Base-by-base conservation (phyloP, 2,329 filamentous ascomycete species). In the Pyricularia sp. region DNA sequence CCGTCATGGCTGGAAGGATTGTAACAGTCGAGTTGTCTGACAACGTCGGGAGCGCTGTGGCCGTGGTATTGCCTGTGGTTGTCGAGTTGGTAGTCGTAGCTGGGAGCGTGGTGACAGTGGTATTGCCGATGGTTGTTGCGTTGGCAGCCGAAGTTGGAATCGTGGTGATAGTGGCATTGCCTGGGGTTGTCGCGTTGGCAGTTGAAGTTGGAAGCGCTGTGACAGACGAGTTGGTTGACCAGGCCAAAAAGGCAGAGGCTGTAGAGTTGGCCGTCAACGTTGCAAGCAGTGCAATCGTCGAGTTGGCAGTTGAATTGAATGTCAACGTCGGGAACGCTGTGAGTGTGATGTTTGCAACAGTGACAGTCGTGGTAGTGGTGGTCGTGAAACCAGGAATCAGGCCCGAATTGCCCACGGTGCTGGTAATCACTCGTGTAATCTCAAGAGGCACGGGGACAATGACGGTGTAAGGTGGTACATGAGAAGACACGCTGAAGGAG, bases 311-410 rank as follows among this genome's bases (percentile, higher is more conserved):
- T 10, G 64, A 65, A n/a, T 65, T 65, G 28, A 28, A 17, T 17
- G 25, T 63, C 59, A 28, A 55, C 12, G 36, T 33, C 26, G 42
- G 42, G 17, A 59, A 25, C 23, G 23, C 55, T 1, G 50, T 68
- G 20, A 68, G 20, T 11, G 66, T 68, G 11, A 68, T 30, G 23
- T 68, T 68, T 23, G 66, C 66, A 33, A 68, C 55, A 33, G 66
- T 68, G 10, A 68, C 28, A 4, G 66, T 63, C n/a, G 66, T 26
- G 7, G 66, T 33, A 6, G 55, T 26, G 2, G 66, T 63, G 20
- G 50, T 25, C 2, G 58, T 58, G 55, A 28, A 59, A 3, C 66
- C 30, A 17, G 55, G 20, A 10, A 30, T 63, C 55, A 68, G 23
- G 55, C 30, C 28, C 17, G 66, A 63, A 28, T 63, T 63, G 25